Evolutionary conservation across 2,329 filamentous ascomycete genomes (phyloP), one percentile per base, ranked within the genome.

Genomic region (Lasiodiplodia citricola): DNA sequence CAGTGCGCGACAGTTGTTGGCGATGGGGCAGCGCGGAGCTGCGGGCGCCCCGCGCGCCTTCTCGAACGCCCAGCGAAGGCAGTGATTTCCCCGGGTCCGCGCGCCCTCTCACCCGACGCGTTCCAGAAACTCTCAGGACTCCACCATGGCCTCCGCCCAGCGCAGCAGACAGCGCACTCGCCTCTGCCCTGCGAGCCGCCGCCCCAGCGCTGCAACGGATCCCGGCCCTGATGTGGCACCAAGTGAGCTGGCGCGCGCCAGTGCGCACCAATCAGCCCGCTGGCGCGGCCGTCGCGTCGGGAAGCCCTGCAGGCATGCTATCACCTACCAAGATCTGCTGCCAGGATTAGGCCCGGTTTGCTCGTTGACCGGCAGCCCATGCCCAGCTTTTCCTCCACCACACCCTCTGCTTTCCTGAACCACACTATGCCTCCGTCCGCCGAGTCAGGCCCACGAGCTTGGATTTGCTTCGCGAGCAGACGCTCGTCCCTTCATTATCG

Each of bases 401-500:
- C 57, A 60, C 47, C n/a, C 60, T 52, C 60, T 50, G 47, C 28
- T 50, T 37, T 50, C 28, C 47, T 50, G 18, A 16, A 51, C 25
- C 25, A 47, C 58, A 64, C 60, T 52, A 64, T 64, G 60, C 60
- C 47, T 37, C 60, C 60, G 60, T 50, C 31, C 60, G 47, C 47
- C 60, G 60, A 64, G 60, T 64, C 60, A 64, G 60, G 58, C 58
- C 44, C 44, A 18, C 25, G 58, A 67, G 65, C 65, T 67, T 67
- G 37, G 55, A 67, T 67, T 67, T 23, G 21, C 50, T 21, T 37
- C 44, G 60, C 55, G 28, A 60, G 23, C 10, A 52, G 65, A 60
- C 65, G 65, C 65, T 67, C 55, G 65, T 58, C 65, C 65, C 65
- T 67, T 50, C 47, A 62, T 35, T 28, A 51, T 52, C 56, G 66